A percentile compares a stretch with the other conserved stretches of the same genome.
Evolutionary conservation across 345 rosid species (phyloP).

Genomic region (Euphorbia lathyris): DNA sequence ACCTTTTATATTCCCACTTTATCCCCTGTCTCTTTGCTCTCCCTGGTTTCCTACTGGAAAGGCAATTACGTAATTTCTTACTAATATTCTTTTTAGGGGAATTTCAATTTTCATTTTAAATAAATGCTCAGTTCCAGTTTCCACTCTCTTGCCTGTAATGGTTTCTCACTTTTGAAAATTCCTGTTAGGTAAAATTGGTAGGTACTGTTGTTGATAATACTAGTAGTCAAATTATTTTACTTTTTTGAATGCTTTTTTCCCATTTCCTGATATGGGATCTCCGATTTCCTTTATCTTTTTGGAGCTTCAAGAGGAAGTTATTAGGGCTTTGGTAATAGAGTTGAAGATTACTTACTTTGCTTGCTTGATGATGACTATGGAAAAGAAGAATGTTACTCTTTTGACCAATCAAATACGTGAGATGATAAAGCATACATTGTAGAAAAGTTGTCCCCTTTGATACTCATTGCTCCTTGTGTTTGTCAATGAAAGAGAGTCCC

Average conservation of each 20-base stretch:
- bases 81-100: neutral
- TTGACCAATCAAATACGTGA: slow-evolving; percentile 18
- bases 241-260: neutral
- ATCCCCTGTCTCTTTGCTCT: neutral
- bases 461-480: slow-evolving; percentile 22
- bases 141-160: neutral
- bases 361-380: slow-evolving; percentile 15
- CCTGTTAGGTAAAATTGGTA: slow-evolving; percentile 1
- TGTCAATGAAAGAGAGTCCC: slow-evolving; percentile 17
- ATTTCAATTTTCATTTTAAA: neutral
- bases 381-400: slow-evolving; percentile 12
- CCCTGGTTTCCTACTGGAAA: neutral
- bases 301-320: slow-evolving; percentile 17
- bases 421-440: slow-evolving; percentile 16
- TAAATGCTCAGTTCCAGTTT: too few species aligned
- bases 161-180: neutral
- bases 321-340: slow-evolving; percentile 11
- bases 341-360: slow-evolving; percentile 8
- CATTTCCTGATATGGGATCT: neutral
- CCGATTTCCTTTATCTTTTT: neutral
- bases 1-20: neutral
- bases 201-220: neutral
- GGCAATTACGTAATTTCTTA: neutral
- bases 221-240: neutral
- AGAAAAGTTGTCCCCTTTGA: slow-evolving; percentile 30